Conservation (phyloP, 192 early-diverging fungal genomes). For the Oehlia diaphana region DNA sequence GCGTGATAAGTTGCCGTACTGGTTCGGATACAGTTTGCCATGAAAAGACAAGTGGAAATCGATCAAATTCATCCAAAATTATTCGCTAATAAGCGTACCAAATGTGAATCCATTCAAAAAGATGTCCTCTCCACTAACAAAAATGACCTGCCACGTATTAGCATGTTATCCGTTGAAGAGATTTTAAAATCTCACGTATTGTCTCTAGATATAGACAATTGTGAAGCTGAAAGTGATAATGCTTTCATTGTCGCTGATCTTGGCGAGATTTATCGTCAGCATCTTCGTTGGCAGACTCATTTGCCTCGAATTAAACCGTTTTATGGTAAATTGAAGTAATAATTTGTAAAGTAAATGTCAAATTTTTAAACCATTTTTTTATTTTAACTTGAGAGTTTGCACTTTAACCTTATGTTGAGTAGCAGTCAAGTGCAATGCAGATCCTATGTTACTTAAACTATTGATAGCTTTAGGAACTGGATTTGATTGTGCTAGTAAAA, state of each 20-base stretch:
- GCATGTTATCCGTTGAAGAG: constrained; percentile 17
- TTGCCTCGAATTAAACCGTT: constrained; percentile 96
- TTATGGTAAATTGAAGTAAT: constrained; percentile 63
- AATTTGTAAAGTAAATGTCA: not conserved
- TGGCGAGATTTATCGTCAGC: constrained; percentile 88
- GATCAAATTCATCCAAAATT: constrained; percentile 24
- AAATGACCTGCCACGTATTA: constrained; percentile 2
- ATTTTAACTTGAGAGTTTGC: not conserved
- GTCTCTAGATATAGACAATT: not conserved
- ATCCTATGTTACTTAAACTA: constrained; percentile 79
- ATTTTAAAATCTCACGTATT: constrained; percentile 3
- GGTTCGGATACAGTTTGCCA: not conserved
- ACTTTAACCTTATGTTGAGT: constrained; percentile 17
- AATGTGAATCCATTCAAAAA: too few species aligned
- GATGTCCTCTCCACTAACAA: not conserved
- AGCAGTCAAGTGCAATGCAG: constrained; percentile 98
- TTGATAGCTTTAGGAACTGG: constrained; percentile 81
- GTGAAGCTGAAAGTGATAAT: constrained; percentile 72
- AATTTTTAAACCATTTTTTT: constrained; percentile 27
- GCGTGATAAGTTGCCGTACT: constrained; percentile 7
- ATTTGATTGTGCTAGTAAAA: constrained; percentile 98
- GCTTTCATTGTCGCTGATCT: constrained; percentile 96
- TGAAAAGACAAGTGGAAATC: not conserved
- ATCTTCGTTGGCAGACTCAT: constrained; percentile 74
- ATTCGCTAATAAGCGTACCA: not conserved